Evolutionary conservation across 1,139 yeast species (phyloP), one percentile per base, ranked within the genome.

Genomic region (Geotrichum siamense): DNA sequence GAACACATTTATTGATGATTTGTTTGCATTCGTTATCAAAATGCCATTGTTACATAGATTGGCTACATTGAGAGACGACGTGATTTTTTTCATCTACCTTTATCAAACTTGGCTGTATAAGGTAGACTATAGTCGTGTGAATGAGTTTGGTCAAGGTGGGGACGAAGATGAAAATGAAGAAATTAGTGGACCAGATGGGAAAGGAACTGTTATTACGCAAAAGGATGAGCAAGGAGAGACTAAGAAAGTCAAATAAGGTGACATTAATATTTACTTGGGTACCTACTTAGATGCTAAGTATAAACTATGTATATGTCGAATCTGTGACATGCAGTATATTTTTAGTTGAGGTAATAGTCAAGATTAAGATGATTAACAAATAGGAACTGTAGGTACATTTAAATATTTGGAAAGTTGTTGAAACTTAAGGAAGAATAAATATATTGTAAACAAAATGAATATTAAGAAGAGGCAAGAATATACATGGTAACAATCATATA

Each of bases 61-160:
- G 39, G 70, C 70, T 6, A 66, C 70, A 1, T 52, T 67, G 34
- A 54, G 71, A 49, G 70, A 67, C 50, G 71, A 67, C 50, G 60
- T 67, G 6, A 64, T 67, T 39, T 67, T 67, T 50, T 55, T 67
- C 47, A 58, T 67, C 29, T 67, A 64, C 48, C 38, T 67, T 19
- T 65, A 65, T 48, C 71, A 67, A 53, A 64, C 68, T 2, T 66
- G 68, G 67, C 54, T 66, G 20, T 67, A 67, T 53, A 57, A 65
- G 45, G 64, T 65, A 23, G 71, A 67, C 51, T 61, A 64, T 44
- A 43, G 60, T 3, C 63, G 71, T 48, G 58, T 65, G 32, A 67
- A 67, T 45, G 71, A 67, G 53, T 67, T 56, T 48, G 71, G 71
- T 8, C 71, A 65, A 48, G 65, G 57, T 30, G 69, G 65, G 37